These are phyloP conservation scores for Sphagnum contortum DNA, from an alignment of 225 moss, liverwort and hornwort genomes.

Conservation along the genomic window DNA sequence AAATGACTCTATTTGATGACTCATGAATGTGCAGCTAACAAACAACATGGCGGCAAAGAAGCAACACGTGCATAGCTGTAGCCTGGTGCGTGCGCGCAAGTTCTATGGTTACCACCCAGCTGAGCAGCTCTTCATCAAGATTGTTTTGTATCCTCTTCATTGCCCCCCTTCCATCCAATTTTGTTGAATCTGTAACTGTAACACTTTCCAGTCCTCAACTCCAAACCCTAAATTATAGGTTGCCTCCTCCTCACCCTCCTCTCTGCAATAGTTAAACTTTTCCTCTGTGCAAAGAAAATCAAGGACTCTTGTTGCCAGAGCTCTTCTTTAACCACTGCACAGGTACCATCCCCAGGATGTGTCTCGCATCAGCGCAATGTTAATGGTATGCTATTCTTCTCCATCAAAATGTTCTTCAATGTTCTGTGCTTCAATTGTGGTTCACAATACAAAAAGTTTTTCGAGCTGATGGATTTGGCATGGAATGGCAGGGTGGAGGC, in stretches of 20 bases:
- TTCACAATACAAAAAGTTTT: too few species aligned
- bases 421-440: too few species aligned
- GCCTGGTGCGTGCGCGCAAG: constrained; percentile 76
- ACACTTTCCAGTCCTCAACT: too few species aligned
- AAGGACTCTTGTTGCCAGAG: too few species aligned
- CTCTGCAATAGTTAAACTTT: too few species aligned
- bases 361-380: constrained; percentile 62
- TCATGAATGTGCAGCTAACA: constrained; percentile 23
- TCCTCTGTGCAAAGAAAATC: too few species aligned
- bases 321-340: constrained; percentile 14
- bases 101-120: constrained; percentile 82
- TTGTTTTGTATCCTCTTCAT: constrained; percentile 78
- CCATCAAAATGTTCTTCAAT: too few species aligned
- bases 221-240: too few species aligned
- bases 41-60: constrained; percentile 70
- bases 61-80: constrained; percentile 95
- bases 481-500: constrained; percentile 69
- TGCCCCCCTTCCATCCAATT: too few species aligned
- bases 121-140: constrained; percentile 90
- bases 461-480: not conserved
- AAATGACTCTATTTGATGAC: too few species aligned
- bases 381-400: constrained; percentile 38
- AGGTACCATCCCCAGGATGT: constrained; percentile 97
- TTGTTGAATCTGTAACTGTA: too few species aligned
- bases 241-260: too few species aligned